Percentiles rank a stretch among this genome's conserved stretches.
Evolutionary conservation across 2,329 filamentous ascomycete genomes (phyloP).

Genomic region (Curvularia lunata): DNA sequence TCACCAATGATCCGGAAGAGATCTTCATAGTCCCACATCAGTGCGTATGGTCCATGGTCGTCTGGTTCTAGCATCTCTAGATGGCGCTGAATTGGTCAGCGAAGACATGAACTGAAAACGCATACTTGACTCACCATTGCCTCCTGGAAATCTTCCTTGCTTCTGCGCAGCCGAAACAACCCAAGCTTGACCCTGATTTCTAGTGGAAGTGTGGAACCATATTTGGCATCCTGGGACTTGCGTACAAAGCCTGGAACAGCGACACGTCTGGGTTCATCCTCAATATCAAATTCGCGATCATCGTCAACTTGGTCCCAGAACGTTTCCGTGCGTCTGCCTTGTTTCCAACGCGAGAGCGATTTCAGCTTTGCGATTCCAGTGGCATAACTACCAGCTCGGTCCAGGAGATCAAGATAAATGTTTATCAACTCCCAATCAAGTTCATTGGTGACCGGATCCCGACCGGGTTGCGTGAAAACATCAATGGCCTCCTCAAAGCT

Average conservation of each 20-base stretch:
- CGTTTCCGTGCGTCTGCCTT: conserved; percentile 73
- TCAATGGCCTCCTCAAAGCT: conserved; percentile 61
- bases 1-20: conserved; percentile 77
- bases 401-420: conserved; percentile 82
- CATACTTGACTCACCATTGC: conserved; percentile 70
- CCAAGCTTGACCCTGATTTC: conserved; percentile 86
- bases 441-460: conserved; percentile 53
- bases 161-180: conserved; percentile 77
- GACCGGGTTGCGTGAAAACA: conserved; percentile 52
- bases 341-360: conserved; percentile 77
- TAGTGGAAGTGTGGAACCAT: conserved; percentile 76
- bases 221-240: conserved; percentile 63
- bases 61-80: conserved; percentile 71
- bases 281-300: conserved; percentile 87
- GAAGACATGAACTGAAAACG: conserved; percentile 51
- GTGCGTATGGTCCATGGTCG: conserved; percentile 57
- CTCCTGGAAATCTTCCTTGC: conserved; percentile 67
- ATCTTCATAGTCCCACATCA: conserved; percentile 72
- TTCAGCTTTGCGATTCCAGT: conserved; percentile 75
- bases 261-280: conserved; percentile 70
- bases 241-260: conserved; percentile 66
- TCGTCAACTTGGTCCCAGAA: conserved; percentile 80
- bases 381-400: conserved; percentile 66
- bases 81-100: conserved; percentile 50
- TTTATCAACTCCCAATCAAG: conserved; percentile 82